Evolutionary conservation across 1,139 yeast genomes (phyloP), one percentile per base, ranked within the genome.

Genomic region (Candida frijolesensis): DNA sequence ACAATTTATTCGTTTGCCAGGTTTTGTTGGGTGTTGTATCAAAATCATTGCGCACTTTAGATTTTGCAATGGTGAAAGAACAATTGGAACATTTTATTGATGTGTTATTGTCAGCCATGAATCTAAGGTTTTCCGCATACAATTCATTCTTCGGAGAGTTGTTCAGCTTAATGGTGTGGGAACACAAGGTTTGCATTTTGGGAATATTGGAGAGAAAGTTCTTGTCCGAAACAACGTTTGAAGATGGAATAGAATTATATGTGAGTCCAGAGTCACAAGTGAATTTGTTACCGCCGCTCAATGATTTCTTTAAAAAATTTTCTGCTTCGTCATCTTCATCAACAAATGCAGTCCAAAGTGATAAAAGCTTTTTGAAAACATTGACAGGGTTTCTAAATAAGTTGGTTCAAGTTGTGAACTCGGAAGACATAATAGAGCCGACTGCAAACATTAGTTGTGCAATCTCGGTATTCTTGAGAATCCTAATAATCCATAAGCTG

Each of bases 401-500:
- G 16, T 50, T 72, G 11, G 51, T 62, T 5, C 50, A 48, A 8
- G 49, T 59, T 22, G 58, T 58, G 2, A 60, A 60, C 33, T 37
- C 53, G 1, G 53, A 52, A 18, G 41, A 39, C 2, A 38, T 30
- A 4, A 46, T 42, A 30, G 53, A 51, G 14, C 50, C 50, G 14
- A 43, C 43, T 19, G 51, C 52, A 1, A 50, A 58, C 25, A 49
- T 67, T 7, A 54, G 62, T 34, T 56, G 60, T 45, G 49, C 66
- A 1, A 63, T 73, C 6, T 68, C 78, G 3, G 70, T 84, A 32
- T 74, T 83, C 54, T 71, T 84, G 50, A 74, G 86, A 55, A 80
- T 86, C 10, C 66, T 85, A 32, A 78, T 85, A 55, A 82, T 86
- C 50, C 89, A 85, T 61, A 81, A 80, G 59, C 63, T 68, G 4